Evolutionary conservation across 2,329 filamentous ascomycete genomes (phyloP).

Genomic region (Xylaria digitata): DNA sequence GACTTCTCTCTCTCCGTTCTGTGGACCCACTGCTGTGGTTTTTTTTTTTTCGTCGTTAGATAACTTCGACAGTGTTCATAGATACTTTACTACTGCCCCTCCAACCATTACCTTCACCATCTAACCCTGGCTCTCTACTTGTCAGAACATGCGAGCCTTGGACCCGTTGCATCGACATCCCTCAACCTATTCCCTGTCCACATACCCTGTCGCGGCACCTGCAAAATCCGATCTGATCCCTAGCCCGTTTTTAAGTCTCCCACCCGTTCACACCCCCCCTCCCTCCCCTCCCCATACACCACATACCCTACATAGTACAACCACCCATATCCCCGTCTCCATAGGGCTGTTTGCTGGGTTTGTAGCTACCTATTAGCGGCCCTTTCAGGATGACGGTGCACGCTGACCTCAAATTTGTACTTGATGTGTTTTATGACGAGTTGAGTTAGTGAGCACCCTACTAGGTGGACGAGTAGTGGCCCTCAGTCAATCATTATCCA

Average conservation of each 20-base stretch:
- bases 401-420: constrained; percentile 21
- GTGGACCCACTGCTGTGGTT: background rate
- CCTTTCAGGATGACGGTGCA: constrained; percentile 23
- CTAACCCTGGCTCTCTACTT: constrained; percentile 11
- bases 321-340: constrained; percentile 34
- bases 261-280: constrained; percentile 35
- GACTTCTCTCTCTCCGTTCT: background rate
- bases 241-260: constrained; percentile 36
- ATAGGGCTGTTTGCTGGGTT: constrained; percentile 37
- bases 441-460: constrained; percentile 32
- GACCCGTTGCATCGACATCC: constrained; percentile 27
- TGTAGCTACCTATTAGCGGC: constrained; percentile 16
- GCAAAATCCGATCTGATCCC: constrained; percentile 40
- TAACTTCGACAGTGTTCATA: constrained; percentile 10
- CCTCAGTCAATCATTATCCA: constrained; percentile 3
- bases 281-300: too few relatives aligned
- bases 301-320: constrained; percentile 29
- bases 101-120: constrained; percentile 5
- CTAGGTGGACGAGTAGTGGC: constrained; percentile 14
- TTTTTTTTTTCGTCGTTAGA: background rate
- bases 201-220: constrained; percentile 40
- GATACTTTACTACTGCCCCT: constrained; percentile 15
- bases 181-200: constrained; percentile 33
- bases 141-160: constrained; percentile 21
- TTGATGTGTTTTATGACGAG: constrained; percentile 28